phyloP scores from a whole-genome alignment of 2,329 filamentous ascomycete genomes.

The Lasiodiplodia sp. region DNA sequence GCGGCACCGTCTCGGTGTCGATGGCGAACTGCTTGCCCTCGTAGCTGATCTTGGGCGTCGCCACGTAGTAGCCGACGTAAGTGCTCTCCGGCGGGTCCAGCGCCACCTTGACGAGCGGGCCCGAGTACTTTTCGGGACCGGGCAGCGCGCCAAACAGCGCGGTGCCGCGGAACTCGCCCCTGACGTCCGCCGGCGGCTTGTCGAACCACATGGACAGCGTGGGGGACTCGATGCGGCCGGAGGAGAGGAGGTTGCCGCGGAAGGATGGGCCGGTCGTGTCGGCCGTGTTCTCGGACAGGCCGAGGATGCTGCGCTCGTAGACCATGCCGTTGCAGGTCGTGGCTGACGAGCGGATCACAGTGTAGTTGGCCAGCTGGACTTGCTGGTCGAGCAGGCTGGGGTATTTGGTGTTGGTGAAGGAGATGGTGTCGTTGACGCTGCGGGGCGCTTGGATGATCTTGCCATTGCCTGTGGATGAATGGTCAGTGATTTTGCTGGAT shows the following conservation, averaged over 20 bases:
- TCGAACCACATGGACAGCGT: conserved; percentile 49
- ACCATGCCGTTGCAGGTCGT: conserved; percentile 35
- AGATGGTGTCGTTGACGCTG: conserved; percentile 29
- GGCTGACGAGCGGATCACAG: conserved; percentile 34
- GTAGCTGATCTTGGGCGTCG: background rate
- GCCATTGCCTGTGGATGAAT: conserved; percentile 27
- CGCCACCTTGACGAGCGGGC: conserved; percentile 41
- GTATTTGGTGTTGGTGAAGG: conserved; percentile 22
- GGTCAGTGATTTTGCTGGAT: background rate
- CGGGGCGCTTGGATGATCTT: conserved; percentile 30
- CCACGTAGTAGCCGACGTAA: conserved; percentile 15
- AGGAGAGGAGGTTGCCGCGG: conserved; percentile 43
- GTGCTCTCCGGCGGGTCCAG: conserved; percentile 32
- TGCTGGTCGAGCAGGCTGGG: conserved; percentile 24
- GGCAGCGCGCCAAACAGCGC: conserved; percentile 47
- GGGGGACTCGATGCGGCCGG: conserved; percentile 37
- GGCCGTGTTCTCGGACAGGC: conserved; percentile 38
- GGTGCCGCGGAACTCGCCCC: conserved; percentile 40
- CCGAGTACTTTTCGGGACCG: conserved; percentile 41
- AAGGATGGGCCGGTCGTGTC: conserved; percentile 39
- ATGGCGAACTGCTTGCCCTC: background rate
- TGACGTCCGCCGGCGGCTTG: conserved; percentile 34
- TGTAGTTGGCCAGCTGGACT: conserved; percentile 39
- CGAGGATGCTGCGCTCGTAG: conserved; percentile 39
- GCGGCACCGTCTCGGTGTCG: background rate